Evolutionary conservation across 2,329 filamentous ascomycete genomes (phyloP).

Genomic region (Trichoderma asperellum): DNA sequence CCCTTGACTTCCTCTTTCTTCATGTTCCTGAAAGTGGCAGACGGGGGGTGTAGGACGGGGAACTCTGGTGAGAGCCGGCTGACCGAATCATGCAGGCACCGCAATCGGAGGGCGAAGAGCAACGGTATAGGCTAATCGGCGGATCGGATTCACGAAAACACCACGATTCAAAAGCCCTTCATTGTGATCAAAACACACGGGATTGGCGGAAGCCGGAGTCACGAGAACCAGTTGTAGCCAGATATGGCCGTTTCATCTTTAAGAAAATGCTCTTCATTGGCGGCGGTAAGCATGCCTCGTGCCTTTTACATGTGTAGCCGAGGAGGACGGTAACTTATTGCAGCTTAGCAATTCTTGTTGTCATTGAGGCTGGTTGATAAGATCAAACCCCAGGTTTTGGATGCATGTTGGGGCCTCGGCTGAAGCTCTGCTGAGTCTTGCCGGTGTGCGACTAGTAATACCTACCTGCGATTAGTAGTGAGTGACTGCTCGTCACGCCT

Average conservation of each 20-base stretch:
- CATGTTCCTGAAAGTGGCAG: slow-evolving; percentile 17
- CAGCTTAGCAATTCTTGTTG: neutral
- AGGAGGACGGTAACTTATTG: neutral
- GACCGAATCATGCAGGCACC: slow-evolving; percentile 28
- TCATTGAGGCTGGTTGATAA: neutral
- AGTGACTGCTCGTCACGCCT: neutral
- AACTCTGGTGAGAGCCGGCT: slow-evolving; percentile 4
- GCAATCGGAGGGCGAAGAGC: slow-evolving; percentile 14
- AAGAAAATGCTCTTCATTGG: neutral
- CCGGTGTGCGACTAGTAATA: neutral
- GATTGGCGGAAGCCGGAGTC: neutral
- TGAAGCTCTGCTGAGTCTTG: neutral
- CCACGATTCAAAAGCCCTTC: neutral
- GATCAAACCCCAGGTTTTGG: neutral
- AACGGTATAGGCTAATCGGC: neutral
- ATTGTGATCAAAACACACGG: slow-evolving; percentile 13
- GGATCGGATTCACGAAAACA: slow-evolving; percentile 16
- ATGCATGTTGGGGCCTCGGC: neutral
- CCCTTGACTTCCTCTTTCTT: neutral
- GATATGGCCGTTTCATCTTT: neutral
- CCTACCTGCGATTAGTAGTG: neutral
- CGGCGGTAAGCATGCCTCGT: neutral
- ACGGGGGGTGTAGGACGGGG: neutral
- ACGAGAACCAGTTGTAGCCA: neutral
- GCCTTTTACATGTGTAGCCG: neutral